Evolutionary conservation across 2,329 filamentous ascomycete species (phyloP).

Genomic region (Metarhizium album): DNA sequence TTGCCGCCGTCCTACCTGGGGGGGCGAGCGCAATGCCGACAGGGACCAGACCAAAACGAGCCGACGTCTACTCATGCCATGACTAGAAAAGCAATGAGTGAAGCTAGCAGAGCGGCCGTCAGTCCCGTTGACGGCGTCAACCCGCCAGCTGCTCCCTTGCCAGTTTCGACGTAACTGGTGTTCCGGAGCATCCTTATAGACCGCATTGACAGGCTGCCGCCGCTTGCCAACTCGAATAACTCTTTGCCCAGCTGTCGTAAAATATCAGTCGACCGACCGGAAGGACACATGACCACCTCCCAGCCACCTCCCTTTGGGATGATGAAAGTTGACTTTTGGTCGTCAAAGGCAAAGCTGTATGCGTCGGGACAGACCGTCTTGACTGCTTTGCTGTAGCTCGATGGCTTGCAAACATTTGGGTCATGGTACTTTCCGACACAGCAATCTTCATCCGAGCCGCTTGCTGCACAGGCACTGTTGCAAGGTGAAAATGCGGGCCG

Average conservation of each 20-base stretch:
- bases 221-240: slow-evolving; percentile 34
- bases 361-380: slow-evolving; percentile 75
- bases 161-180: slow-evolving; percentile 24
- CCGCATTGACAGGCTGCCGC: slow-evolving; percentile 25
- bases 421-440: slow-evolving; percentile 60
- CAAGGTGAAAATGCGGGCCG: slow-evolving; percentile 68
- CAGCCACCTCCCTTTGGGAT: slow-evolving; percentile 61
- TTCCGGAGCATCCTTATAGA: slow-evolving; percentile 22
- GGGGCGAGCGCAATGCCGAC: neutral
- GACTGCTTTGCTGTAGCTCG: slow-evolving; percentile 56
- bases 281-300: slow-evolving; percentile 68
- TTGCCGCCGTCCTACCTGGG: neutral
- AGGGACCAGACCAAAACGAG: neutral
- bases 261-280: slow-evolving; percentile 48
- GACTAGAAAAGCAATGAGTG: neutral
- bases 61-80: slow-evolving; percentile 1
- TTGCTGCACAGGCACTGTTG: slow-evolving; percentile 64
- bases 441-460: slow-evolving; percentile 57
- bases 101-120: slow-evolving; percentile 5
- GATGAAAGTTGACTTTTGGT: slow-evolving; percentile 49
- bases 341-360: slow-evolving; percentile 64
- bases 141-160: slow-evolving; percentile 15
- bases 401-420: slow-evolving; percentile 52
- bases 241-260: slow-evolving; percentile 39
- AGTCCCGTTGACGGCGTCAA: slow-evolving; percentile 9